Evolutionary conservation across 2,329 filamentous ascomycete species (phyloP).

Genomic region (Pyrenochaeta sp.): DNA sequence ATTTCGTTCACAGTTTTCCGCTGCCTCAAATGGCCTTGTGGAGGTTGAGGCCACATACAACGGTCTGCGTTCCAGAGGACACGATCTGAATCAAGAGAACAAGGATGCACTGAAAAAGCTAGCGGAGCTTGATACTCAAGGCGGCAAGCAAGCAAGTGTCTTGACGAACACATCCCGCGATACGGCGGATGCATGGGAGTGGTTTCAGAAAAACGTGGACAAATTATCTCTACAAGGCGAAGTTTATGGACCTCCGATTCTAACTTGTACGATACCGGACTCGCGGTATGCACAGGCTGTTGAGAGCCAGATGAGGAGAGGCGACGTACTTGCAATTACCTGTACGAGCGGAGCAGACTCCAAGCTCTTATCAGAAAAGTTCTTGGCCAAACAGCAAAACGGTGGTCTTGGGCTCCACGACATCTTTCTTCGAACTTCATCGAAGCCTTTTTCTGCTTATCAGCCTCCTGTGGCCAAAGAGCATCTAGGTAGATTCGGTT

Average conservation of each 20-base stretch:
- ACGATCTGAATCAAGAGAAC: conserved; percentile 37
- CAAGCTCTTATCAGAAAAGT: conserved; percentile 71
- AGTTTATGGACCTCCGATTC: conserved; percentile 81
- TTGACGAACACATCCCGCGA: conserved; percentile 70
- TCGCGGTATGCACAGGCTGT: conserved; percentile 69
- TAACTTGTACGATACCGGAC: conserved; percentile 82
- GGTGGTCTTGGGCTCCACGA: conserved; percentile 69
- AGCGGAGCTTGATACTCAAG: conserved; percentile 41
- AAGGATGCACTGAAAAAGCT: conserved; percentile 22
- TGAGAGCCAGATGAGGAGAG: conserved; percentile 64
- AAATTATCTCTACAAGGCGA: conserved; percentile 71
- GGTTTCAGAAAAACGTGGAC: conserved; percentile 76
- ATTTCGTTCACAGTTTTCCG: conserved; percentile 58
- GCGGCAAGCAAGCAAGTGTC: conserved; percentile 61
- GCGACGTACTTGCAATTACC: conserved; percentile 72
- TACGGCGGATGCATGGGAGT: conserved; percentile 76
- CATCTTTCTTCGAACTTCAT: conserved; percentile 73
- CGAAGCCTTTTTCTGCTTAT: conserved; percentile 64
- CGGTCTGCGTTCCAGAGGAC: conserved; percentile 25
- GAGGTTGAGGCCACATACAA: conserved; percentile 54
- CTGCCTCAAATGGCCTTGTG: conserved; percentile 55
- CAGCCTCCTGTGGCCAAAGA: conserved; percentile 62
- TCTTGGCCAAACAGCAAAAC: conserved; percentile 59
- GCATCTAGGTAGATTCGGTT: conserved; percentile 67
- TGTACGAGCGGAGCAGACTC: conserved; percentile 80